A percentile compares a stretch with the other conserved stretches of the same genome.
These are phyloP conservation scores for Yamadazyma endophytica DNA, from an alignment of 805 yeast genomes.

Conservation along the genomic window DNA sequence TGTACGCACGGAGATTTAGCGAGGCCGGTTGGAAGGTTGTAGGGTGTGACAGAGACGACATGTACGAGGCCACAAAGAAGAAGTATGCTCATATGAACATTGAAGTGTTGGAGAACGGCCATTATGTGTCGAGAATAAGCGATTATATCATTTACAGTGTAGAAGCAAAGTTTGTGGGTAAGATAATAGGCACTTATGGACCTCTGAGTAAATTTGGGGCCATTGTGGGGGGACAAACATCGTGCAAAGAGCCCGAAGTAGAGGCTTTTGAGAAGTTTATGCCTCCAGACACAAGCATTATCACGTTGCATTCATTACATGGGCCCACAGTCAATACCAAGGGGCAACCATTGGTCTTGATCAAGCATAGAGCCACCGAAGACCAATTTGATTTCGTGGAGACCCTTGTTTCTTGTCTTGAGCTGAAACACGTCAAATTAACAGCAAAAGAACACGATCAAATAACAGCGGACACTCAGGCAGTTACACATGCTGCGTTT, in stretches of 20 bases:
- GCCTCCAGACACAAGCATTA: conserved; percentile 78
- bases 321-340: conserved; percentile 88
- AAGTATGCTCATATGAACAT: conserved; percentile 44
- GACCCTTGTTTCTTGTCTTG: conserved; percentile 61
- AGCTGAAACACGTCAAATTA: conserved; percentile 72
- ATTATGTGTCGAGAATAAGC: conserved; percentile 70
- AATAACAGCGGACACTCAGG: conserved; percentile 97
- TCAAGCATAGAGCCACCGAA: conserved; percentile 63
- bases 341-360: conserved; percentile 90
- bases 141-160: conserved; percentile 89
- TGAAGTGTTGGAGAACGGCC: conserved; percentile 71
- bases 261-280: conserved; percentile 72
- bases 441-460: conserved; percentile 88
- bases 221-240: conserved; percentile 96
- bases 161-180: conserved; percentile 80
- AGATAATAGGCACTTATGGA: conserved; percentile 66
- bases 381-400: conserved; percentile 60
- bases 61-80: conserved; percentile 41
- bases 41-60: conserved; percentile 80
- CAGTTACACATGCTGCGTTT: conserved; percentile 97
- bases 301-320: conserved; percentile 87
- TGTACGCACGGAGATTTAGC: conserved; percentile 77
- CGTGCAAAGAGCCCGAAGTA: conserved; percentile 90
- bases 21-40: conserved; percentile 85
- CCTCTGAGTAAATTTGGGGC: conserved; percentile 86